Percentiles rank a stretch among this genome's conserved stretches.
These are phyloP conservation scores for Tilletia horrida DNA, from an alignment of 1,284 basidiomycete species.

Conservation along the genomic window DNA sequence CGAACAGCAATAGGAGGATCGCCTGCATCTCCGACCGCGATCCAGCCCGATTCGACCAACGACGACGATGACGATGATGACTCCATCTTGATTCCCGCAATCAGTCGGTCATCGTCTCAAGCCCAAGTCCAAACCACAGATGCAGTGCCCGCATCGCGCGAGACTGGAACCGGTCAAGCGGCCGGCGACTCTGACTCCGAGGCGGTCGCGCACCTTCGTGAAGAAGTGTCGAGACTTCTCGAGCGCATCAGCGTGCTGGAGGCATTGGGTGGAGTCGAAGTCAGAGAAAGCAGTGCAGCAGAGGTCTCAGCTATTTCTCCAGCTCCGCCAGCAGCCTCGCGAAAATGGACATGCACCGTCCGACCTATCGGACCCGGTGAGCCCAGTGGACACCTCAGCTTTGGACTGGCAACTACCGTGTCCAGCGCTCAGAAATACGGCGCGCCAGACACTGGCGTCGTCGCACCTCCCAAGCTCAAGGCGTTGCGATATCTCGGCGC, in stretches of 20 bases:
- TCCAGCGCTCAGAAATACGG: not conserved
- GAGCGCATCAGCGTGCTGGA: slow-evolving; percentile 13
- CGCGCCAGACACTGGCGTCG: not conserved
- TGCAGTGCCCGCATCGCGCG: no score
- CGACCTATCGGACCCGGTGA: slow-evolving; percentile 1
- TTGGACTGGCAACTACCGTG: slow-evolving; percentile 4
- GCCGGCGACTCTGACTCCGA: no score
- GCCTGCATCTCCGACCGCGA: not conserved
- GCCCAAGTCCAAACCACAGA: no score
- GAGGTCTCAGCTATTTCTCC: not conserved
- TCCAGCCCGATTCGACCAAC: not conserved
- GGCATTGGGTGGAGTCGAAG: slow-evolving; percentile 10
- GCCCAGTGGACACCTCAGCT: not conserved
- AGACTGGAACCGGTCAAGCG: no score
- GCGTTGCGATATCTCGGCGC: slow-evolving; percentile 9
- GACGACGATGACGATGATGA: slow-evolving; percentile 11
- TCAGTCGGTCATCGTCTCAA: no score
- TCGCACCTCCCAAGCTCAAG: not conserved
- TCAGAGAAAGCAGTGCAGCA: not conserved
- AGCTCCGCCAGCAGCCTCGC: not conserved
- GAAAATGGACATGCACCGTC: slow-evolving; percentile 3
- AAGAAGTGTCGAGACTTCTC: not conserved
- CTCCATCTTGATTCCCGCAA: not conserved
- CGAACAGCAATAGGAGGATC: not conserved
- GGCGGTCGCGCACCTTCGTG: not conserved